Evolutionary conservation across 202 grass and related monocot species (phyloP), one percentile per base, ranked within the genome.

Genomic region (Tripidium arundinaceum): DNA sequence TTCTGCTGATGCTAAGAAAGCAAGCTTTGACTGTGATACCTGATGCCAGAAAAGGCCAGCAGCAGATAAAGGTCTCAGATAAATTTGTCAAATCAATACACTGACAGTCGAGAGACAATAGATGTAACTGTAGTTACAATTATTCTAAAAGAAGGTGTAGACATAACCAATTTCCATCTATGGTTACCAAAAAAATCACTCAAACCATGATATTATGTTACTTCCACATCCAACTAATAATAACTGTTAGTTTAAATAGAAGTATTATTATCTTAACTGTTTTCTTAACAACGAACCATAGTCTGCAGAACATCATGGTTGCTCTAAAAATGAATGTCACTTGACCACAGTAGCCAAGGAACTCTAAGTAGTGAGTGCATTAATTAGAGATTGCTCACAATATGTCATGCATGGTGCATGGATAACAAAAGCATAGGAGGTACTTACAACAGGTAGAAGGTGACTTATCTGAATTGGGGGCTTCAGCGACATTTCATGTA

Each of bases 1-100:
- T 89, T 93, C 95, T 74, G 96, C 96, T 61, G 91, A 89, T 76
- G 96, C 96, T 65, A 98, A 28, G 88, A 93, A 90, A 79, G 88
- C 83, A 28, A 90, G 70, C 74, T 94, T 95, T 33, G 96, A 91
- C 57, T 87, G 57, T 18, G 88, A 77, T 12, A 98, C 86, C 96
- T 98, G 57, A 69, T 52, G 81, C 26, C 2, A 65, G 50, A 36
- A 70, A 25, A n/a, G 3, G 33, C 18, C 24, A 84, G 11, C 8
- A 58, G 13, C 24, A 21, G 1, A 83, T 62, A 11, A 75, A 13
- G 59, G 7, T 37, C 58, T 46, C 12, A 25, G 19, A 76, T 68
- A 3, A 49, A 7, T 6, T 31, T 62, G 40, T 47, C 5, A 61
- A 54, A 19, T 57, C 62, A 80, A 67, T 45, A 16, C 10, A 55